Evolutionary conservation across 305 asterid species (phyloP), one percentile per base, ranked within the genome.

Genomic region (Rubia peregrina): DNA sequence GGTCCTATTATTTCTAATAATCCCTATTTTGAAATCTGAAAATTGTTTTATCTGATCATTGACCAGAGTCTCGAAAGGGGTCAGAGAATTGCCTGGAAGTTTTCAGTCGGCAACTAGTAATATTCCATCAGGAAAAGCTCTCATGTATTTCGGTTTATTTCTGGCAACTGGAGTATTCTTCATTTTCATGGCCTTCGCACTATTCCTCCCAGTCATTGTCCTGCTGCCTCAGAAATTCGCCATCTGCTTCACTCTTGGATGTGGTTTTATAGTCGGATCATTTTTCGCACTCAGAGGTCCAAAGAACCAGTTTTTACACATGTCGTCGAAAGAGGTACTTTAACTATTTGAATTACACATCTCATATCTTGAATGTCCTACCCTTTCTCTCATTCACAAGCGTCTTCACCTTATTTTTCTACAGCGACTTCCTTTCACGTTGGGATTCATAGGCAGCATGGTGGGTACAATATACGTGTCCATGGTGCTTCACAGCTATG

Each of bases 401-500:
- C 10, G 57, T 63, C 51, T 76, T 60, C n/a, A 68, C 61, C 76
- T 0, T 80, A 41, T 60, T 62, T 75, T 61, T 66, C 48, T 64
- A 62, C 95, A 90, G 98, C 85, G 97, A 77, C 97, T 92, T 77
- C 95, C 96, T 70, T 92, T 92, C 81, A 90, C 98, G 9, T 61
- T 88, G 85, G 98, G 91, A 67, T 92, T 90, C 80, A 65, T 90
- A 55, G 89, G 98, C 73, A 83, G 95, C 87, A 92, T 90, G 98
- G 71, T 87, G 21, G 95, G 92, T 72, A 92, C 98, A 65, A 81
- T 92, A 73, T 92, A 90, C 65, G 98, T 86, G 66, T 90, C 98
- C 77, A 90, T 90, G 98, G 90, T 86, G 77, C 97, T 92, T 67
- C 97, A 90, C 77, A 92, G 97, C 86, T 92, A 92, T 80, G 81